Percentiles rank a stretch among this genome's conserved stretches.
phyloP scores from a whole-genome alignment of 164 flowering plant genomes.

The Umbellularia californica region DNA sequence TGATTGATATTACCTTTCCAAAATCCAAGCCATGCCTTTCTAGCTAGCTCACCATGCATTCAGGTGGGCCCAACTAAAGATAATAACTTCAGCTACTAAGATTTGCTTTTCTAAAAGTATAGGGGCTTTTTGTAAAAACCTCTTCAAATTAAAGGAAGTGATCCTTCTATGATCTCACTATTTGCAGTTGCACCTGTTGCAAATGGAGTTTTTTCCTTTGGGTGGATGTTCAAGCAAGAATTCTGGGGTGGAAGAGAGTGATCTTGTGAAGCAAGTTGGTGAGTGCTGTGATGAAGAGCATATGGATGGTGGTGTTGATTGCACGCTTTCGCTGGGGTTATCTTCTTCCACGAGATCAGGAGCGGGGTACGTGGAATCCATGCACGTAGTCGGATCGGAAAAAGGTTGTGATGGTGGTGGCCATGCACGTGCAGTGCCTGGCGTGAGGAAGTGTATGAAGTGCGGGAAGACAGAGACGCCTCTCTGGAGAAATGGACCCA shows the following conservation, averaged over 20 bases:
- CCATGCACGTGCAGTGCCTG: neutral
- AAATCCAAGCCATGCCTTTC: neutral
- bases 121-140: too few relatives aligned
- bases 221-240: neutral
- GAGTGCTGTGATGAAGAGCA: neutral
- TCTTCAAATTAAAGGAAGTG: neutral
- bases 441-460: neutral
- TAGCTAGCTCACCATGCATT: neutral
- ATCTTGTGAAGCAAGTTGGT: neutral
- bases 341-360: constrained; percentile 2
- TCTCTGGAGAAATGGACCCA: constrained; percentile 9
- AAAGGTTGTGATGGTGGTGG: too few relatives aligned
- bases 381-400: too few relatives aligned
- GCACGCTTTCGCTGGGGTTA: constrained; percentile 4
- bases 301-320: constrained; percentile 1
- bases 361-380: neutral
- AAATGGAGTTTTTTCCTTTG: constrained; percentile 1
- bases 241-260: neutral
- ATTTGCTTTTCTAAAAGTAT: neutral
- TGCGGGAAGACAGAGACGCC: constrained; percentile 4
- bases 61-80: neutral
- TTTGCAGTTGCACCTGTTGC: neutral
- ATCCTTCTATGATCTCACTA: neutral
- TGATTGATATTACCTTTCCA: neutral
- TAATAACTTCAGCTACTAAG: neutral